Evolutionary conservation across 73 alveolate genomes (phyloP).

Genomic region (Paramecium pentaurelia): DNA sequence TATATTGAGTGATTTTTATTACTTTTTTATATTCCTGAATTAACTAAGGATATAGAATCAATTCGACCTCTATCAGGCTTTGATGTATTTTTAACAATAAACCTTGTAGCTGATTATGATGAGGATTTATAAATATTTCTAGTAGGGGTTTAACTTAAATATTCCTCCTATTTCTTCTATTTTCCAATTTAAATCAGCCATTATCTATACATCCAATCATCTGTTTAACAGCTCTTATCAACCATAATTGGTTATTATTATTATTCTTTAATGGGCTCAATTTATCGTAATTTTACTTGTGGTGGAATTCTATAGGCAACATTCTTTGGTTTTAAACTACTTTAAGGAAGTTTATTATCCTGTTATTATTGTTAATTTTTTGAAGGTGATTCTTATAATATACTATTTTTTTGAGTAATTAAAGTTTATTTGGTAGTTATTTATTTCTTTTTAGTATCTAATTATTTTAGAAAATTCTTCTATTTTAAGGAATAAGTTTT

Average conservation of each 20-base stretch:
- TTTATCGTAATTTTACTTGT: not conserved
- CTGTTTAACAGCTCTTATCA: slow-evolving; percentile 16
- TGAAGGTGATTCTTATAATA: not conserved
- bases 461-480: not conserved
- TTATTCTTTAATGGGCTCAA: not conserved
- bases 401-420: not conserved
- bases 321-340: slow-evolving; percentile 30
- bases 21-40: slow-evolving; percentile 3
- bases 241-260: not conserved
- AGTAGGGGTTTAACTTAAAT: not conserved
- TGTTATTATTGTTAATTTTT: not conserved
- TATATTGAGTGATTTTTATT: not conserved
- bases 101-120: slow-evolving; percentile 12
- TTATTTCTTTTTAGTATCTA: not conserved
- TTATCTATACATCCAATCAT: slow-evolving; percentile 34
- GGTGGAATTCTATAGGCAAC: not conserved
- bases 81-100: not conserved
- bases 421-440: not conserved
- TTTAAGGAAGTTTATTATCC: not conserved
- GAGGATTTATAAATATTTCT: slow-evolving; percentile 2
- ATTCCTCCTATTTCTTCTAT: not conserved
- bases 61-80: slow-evolving; percentile 12
- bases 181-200: slow-evolving; percentile 26
- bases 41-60: slow-evolving; percentile 13
- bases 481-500: slow-evolving; percentile 14